Evolutionary conservation across 768 basidiomycete species (phyloP), one percentile per base, ranked within the genome.

Genomic region (Leccinum incarnatum): DNA sequence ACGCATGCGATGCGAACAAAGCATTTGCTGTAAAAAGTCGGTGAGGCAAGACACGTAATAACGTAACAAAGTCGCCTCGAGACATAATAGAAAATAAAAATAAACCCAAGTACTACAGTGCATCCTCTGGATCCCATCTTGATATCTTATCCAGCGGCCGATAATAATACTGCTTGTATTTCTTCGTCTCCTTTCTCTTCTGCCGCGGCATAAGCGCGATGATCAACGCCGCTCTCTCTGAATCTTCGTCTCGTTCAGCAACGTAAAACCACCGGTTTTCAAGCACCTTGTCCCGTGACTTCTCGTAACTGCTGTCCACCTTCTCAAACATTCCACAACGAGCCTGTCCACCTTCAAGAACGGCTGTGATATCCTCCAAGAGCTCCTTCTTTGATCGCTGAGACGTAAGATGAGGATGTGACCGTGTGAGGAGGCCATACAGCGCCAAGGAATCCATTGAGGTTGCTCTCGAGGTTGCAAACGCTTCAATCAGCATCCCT

Each of bases 81-180:
- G 32, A 67, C 58, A 52, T 51, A 42, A 36, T 53, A 53, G 56
- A 34, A 32, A 46, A 46, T 30, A 8, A 23, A 55, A 56, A 57
- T 51, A 67, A 53, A 30, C 47, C 37, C 57, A 21, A 17, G 32
- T 29, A 47, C 62, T 65, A 72, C 2, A 66, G 64, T 2, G 71
- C 86, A 60, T 90, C 88, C 67, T 91, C 88, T 2, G 81, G 77
- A 71, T 91, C 88, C 88, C 88, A 91, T 65, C 83, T 76, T 47
- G 83, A 82, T 23, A 87, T 84, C 74, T 88, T 91, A 30, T 76
- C 86, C 59, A 92, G 72, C 9, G 90, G 90, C 29, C 80, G 79
- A 75, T 85, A 92, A 73, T 92, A 93, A 74, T 93, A 93, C 70
- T 90, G 87, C 71, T 92, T 92, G 61, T 87, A 88, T 74, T 90